Conservation (phyloP, 192 early-diverging fungal genomes). For the Entomortierella chlamydospora region DNA sequence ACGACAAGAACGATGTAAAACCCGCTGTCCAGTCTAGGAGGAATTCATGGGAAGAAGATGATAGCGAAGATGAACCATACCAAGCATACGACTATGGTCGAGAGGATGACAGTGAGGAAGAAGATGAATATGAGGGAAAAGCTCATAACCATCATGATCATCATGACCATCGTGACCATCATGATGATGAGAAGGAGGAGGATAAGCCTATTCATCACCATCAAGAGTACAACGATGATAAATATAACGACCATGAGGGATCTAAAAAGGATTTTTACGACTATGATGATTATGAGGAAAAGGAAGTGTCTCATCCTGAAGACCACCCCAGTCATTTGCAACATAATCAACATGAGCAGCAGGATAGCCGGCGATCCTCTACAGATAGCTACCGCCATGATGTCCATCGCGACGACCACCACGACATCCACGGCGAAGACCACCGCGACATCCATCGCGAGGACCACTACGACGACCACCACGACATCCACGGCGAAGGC, state of each 20-base stretch:
- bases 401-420: not conserved
- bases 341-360: not conserved
- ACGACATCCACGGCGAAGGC: no score
- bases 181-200: not conserved
- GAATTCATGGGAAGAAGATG: constrained; percentile 46
- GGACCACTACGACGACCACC: not conserved
- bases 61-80: constrained; percentile 41
- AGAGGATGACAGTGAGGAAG: constrained; percentile 7
- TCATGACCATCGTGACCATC: constrained; percentile 8
- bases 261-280: not conserved
- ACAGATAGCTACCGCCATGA: not conserved
- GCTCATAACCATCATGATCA: not conserved
- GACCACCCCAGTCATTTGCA: not conserved
- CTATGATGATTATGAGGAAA: constrained; percentile 1
- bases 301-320: not conserved
- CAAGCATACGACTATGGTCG: constrained; percentile 45
- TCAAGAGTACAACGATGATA: constrained; percentile 2
- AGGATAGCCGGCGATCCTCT: not conserved
- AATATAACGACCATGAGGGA: no score
- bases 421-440: no score
- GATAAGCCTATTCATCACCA: no score
- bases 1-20: not conserved
- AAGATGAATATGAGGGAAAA: constrained; percentile 29
- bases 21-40: not conserved
- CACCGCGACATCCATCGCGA: no score